phyloP scores from a whole-genome alignment of 495 filamentous ascomycete genomes.

The Podospora fimiseda region DNA sequence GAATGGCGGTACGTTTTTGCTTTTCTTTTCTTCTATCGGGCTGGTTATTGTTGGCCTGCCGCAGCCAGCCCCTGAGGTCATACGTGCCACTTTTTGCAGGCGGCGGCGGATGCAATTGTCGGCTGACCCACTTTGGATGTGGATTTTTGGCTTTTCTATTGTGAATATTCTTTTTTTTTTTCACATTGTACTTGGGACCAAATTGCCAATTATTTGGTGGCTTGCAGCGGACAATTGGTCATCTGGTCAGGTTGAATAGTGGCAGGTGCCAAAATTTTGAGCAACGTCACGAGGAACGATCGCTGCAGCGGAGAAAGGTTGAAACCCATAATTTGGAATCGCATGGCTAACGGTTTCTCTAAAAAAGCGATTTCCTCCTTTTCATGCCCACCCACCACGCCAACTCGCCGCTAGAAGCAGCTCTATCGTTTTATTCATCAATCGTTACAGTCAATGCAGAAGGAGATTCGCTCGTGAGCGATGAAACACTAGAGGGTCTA shows the following conservation, averaged over 20 bases:
- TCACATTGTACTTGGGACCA: too few species aligned
- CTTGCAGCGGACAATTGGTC: background rate
- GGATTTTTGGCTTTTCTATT: constrained; percentile 1
- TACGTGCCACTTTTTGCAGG: constrained; percentile 1
- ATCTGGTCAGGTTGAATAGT: background rate
- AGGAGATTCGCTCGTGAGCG: constrained; percentile 87
- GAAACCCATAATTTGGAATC: background rate
- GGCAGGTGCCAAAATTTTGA: constrained; percentile 2
- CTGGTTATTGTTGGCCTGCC: background rate
- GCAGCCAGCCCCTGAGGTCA: too few species aligned
- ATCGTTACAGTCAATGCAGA: constrained; percentile 87
- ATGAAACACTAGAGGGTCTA: constrained; percentile 83
- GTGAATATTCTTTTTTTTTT: background rate
- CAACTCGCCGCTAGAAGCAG: constrained; percentile 67
- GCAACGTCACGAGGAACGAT: background rate
- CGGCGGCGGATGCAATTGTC: background rate
- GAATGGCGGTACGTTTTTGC: constrained; percentile 81
- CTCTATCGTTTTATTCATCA: constrained; percentile 86
- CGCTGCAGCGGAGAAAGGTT: too few species aligned
- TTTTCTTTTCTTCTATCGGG: constrained; percentile 3
- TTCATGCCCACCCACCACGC: constrained; percentile 66
- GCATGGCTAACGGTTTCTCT: constrained; percentile 1
- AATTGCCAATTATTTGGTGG: background rate
- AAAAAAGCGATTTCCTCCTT: constrained; percentile 77
- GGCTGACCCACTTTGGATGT: constrained; percentile 7